phyloP scores from a whole-genome alignment of 169 alveolate genomes.

The Plasmodium yoelii region DNA sequence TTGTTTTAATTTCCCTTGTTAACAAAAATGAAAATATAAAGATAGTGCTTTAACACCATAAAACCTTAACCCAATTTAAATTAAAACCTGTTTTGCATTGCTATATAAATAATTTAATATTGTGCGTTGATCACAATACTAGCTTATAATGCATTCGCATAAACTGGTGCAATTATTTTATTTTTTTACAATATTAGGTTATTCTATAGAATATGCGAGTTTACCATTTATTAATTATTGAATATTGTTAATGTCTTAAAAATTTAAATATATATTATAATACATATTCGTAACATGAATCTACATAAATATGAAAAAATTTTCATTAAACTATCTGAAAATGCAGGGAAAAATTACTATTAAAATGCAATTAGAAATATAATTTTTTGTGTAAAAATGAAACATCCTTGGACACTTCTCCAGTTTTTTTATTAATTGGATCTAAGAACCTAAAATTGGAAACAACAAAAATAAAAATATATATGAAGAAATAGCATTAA shows the following conservation, averaged over 20 bases:
- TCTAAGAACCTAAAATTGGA: conserved; percentile 44
- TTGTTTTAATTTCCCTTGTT: no score
- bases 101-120: no score
- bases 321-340: conserved; percentile 17
- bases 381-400: conserved; percentile 74
- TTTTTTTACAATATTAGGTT: background rate
- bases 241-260: conserved; percentile 11
- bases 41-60: no score
- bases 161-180: no score
- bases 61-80: no score
- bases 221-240: conserved; percentile 14
- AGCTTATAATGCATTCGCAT: no score
- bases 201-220: conserved; percentile 6
- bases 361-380: conserved; percentile 28
- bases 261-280: conserved; percentile 8
- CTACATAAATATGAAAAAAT: conserved; percentile 1
- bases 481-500: background rate
- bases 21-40: no score
- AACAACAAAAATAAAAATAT: conserved; percentile 1
- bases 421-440: conserved; percentile 72
- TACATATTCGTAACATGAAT: background rate
- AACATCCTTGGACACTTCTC: conserved; percentile 77
- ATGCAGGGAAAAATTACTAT: conserved; percentile 1
- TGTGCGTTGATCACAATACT: no score
- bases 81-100: no score